These are phyloP conservation scores for Theileria sp. DNA, from an alignment of 169 alveolate species.

Conservation along the genomic window DNA sequence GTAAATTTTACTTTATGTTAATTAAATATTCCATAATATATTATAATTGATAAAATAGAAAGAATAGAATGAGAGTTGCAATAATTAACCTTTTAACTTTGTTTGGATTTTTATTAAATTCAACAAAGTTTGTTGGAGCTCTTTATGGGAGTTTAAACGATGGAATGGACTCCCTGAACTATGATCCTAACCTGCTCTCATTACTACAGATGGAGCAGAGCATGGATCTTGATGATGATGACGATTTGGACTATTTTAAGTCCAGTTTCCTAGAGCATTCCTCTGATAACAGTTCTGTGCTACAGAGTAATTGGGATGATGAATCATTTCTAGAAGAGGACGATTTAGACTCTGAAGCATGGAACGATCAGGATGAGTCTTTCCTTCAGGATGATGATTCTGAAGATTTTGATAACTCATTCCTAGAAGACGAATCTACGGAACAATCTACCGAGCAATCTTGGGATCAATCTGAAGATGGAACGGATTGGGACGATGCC, in stretches of 20 bases:
- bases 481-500: not conserved
- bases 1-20: not conserved
- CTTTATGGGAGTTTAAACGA: not conserved
- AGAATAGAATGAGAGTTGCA: slow-evolving; percentile 7
- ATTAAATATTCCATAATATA: not conserved
- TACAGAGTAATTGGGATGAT: not conserved
- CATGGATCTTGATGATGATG: slow-evolving; percentile 17
- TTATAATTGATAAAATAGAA: not conserved
- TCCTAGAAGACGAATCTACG: slow-evolving; percentile 2
- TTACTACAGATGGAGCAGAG: slow-evolving; percentile 35
- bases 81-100: not conserved
- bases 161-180: slow-evolving; percentile 5
- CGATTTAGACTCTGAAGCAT: not conserved
- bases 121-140: not conserved
- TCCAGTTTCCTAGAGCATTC: slow-evolving; percentile 3
- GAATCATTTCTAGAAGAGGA: slow-evolving; percentile 29
- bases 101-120: not conserved
- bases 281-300: not conserved
- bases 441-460: not conserved
- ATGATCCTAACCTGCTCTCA: slow-evolving; percentile 19
- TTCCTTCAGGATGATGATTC: slow-evolving; percentile 15
- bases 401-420: not conserved
- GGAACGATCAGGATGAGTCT: slow-evolving; percentile 12
- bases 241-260: not conserved
- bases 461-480: not conserved